Evolutionary conservation across 306 rosid species (phyloP), one percentile per base, ranked within the genome.

Genomic region (Amphicarpaea edgeworthii): DNA sequence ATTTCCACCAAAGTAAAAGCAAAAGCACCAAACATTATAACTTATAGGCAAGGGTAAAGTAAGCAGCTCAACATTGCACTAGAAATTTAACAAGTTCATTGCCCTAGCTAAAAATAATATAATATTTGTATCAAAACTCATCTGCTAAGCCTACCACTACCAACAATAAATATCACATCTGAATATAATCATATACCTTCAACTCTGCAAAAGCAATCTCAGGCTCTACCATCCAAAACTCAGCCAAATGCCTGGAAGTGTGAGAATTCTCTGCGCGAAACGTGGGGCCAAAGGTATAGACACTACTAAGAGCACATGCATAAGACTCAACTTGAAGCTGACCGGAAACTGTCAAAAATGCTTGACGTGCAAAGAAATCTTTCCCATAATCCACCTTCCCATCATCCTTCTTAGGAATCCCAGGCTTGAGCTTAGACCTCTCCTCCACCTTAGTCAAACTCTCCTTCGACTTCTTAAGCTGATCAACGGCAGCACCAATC

Each of bases 221-320:
- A 28, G 99, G 99, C 75, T 96, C 98, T 58, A 96, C 97, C 99
- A 96, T 96, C 99, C 99, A 96, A 84, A 96, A 96, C 70, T 96
- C 99, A 12, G 99, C 96, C 83, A 96, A 78, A 89, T 96, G 99
- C 87, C 99, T 89, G 4, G 99, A 79, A 57, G 99, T 92, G 79
- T 96, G 99, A 82, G 99, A 96, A 54, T 96, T 79, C 89, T 96
- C 99, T 0, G 99, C 99, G 8, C 99, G 96, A 79, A 96, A 96
- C 5, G 99, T 96, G 0, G 99, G 98, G 42, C 97, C 99, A 85
- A 92, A 96, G 1, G 99, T 96, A 81, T 96, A 96, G n/a, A 96
- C 99, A 15, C 87, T 88, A 70, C 93, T 89, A 40, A 95, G 96
- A 62, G 93, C 78, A 82, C 98, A 96, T 0, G 80, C 99, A 67